phyloP scores from a whole-genome alignment of 768 basidiomycete species.

The Porpolomopsis calyptriformis region DNA sequence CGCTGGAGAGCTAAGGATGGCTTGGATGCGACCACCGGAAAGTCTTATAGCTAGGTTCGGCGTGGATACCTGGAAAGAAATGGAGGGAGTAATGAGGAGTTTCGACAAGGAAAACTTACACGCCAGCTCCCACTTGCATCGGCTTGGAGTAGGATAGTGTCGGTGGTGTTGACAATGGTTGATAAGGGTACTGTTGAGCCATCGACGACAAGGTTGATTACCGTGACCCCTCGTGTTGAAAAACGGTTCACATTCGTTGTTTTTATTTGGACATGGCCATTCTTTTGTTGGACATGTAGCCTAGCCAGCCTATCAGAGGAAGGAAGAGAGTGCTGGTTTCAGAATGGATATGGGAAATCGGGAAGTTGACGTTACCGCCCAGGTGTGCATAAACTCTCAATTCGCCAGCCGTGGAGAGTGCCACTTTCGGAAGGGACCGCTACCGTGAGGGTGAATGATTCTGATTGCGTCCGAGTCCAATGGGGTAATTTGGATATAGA shows the following conservation, averaged over 20 bases:
- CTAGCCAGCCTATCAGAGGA: constrained; percentile 1
- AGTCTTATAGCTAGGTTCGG: constrained; percentile 10
- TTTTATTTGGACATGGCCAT: not conserved
- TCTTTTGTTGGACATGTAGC: constrained; percentile 1
- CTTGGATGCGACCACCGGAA: constrained; percentile 50
- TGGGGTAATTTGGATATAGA: constrained; percentile 12
- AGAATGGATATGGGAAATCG: not conserved
- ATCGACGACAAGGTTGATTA: not conserved
- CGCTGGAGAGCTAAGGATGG: constrained; percentile 44
- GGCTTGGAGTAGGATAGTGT: not conserved
- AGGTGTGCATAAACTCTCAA: constrained; percentile 47
- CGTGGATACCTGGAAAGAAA: not conserved
- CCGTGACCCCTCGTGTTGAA: not conserved
- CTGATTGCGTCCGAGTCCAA: constrained; percentile 8
- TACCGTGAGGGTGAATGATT: constrained; percentile 62
- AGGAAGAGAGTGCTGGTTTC: not conserved
- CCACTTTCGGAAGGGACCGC: constrained; percentile 60
- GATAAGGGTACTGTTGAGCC: not conserved
- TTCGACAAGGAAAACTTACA: not conserved
- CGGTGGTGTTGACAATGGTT: not conserved
- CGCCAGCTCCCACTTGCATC: not conserved
- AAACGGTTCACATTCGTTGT: constrained; percentile 6
- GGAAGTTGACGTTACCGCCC: constrained; percentile 44
- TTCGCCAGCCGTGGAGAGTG: constrained; percentile 57
- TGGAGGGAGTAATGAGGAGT: not conserved